Base-by-base conservation (phyloP, 2,329 filamentous ascomycete species). In the Xylariaceae sp. region DNA sequence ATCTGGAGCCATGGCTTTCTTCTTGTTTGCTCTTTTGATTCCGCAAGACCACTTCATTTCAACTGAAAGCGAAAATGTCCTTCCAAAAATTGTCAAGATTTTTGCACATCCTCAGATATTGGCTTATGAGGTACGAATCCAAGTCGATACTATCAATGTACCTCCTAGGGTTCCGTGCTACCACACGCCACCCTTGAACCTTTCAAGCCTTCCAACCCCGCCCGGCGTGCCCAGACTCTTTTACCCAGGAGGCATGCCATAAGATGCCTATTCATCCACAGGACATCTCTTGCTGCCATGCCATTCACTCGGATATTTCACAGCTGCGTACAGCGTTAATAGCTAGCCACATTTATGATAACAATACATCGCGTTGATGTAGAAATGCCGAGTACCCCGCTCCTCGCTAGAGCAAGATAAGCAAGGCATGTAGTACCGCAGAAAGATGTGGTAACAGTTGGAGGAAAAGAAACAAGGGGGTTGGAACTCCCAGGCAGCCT, bases 1-100 rank as follows among this genome's bases (percentile, higher is more conserved):
- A 2, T 59, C 48, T n/a, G 56, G 50, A 3, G 62, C 26, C 64
- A 66, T 66, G 18, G 7, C 54, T 10, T 23, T 48, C n/a, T 40
- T 40, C 32, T 37, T 57, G 6, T 10, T 46, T 21, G 4, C 2
- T 16, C 10, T 14, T 14, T 12, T 29, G 3, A 23, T 45, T 18
- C 16, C 29, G 3, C 32, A 7, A 37, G 12, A 37, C 32, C 26
- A 29, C 32, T 37, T 37, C 12, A 37, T 7, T 7, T 37, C 12
- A 10, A 37, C 7, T 10, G 6, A 37, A 37, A 12, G 14, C 3
- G 12, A 37, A 16, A 14, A 12, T 4, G 32, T 16, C 14, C 12
- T 37, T 14, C 32, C 12, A 16, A 37, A 10, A 3, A 37, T 37
- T 37, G 32, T 37, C 9, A 37, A 7, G 5, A 16, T 37, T 14